phyloP scores from a whole-genome alignment of 139 green algal species.

The Asterochloris sp. region DNA sequence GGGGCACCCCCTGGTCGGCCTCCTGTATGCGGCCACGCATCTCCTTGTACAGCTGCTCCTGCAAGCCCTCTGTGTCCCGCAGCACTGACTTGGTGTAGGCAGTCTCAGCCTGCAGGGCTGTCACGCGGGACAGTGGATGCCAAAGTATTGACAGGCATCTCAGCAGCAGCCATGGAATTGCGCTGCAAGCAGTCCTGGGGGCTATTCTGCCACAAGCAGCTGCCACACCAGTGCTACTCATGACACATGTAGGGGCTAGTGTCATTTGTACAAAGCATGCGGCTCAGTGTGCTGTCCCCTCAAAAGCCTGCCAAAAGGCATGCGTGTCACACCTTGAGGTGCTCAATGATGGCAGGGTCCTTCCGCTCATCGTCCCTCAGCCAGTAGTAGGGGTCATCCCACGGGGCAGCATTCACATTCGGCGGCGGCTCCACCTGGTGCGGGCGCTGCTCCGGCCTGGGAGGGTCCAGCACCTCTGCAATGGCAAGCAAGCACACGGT shows the following conservation, averaged over 20 bases:
- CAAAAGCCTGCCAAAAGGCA: background rate
- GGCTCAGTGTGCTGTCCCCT: background rate
- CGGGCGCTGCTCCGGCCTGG: slow-evolving; percentile 27
- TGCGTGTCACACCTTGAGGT: slow-evolving; percentile 37
- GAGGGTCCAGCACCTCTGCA: slow-evolving; percentile 35
- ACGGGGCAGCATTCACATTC: slow-evolving; percentile 35
- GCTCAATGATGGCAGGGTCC: slow-evolving; percentile 35
- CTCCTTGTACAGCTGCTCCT: slow-evolving; percentile 80
- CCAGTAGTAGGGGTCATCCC: slow-evolving; percentile 78
- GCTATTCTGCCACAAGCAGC: background rate
- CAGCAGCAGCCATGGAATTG: background rate
- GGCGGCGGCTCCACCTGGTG: slow-evolving; percentile 30
- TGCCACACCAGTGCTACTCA: background rate
- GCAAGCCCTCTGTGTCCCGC: slow-evolving; percentile 73
- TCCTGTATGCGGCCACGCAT: slow-evolving; percentile 86
- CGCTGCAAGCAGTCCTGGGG: background rate
- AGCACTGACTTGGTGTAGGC: slow-evolving; percentile 66
- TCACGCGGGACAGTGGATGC: background rate
- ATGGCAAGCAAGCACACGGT: background rate
- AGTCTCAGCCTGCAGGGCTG: slow-evolving; percentile 63
- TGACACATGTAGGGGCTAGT: background rate
- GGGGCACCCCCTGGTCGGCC: slow-evolving; percentile 58
- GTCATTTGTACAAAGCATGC: background rate
- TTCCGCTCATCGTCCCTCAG: slow-evolving; percentile 76
- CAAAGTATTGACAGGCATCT: background rate